A percentile compares a stretch with the other conserved stretches of the same genome.
These are phyloP conservation scores for Salix viminalis DNA, from an alignment of 345 rosid species.

Conservation along the genomic window DNA sequence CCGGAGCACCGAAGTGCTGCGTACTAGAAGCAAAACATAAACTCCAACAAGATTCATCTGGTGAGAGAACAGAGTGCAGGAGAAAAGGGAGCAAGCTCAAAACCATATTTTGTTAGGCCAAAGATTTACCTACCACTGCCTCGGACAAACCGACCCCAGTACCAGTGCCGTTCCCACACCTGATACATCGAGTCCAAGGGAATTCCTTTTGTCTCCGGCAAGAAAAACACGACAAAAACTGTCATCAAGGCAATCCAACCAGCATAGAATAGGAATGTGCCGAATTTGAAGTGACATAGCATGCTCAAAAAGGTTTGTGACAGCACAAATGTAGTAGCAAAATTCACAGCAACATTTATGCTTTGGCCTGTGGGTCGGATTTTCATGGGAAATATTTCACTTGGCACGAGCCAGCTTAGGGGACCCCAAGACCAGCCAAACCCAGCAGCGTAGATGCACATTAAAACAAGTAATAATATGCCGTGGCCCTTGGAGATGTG, in stretches of 20 bases:
- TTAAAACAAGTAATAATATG: slow-evolving; percentile 37
- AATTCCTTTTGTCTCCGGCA: slow-evolving; percentile 66
- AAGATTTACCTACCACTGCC: background rate
- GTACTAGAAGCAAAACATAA: too few species aligned
- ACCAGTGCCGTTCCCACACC: slow-evolving; percentile 66
- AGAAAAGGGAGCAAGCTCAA: too few species aligned
- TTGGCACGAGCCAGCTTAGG: slow-evolving; percentile 53
- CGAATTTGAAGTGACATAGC: slow-evolving; percentile 62
- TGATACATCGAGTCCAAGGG: slow-evolving; percentile 51
- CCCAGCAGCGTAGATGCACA: slow-evolving; percentile 60
- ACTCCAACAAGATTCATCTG: too few species aligned
- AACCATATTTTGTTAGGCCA: background rate
- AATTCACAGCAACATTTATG: slow-evolving; percentile 48
- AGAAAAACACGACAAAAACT: slow-evolving; percentile 36
- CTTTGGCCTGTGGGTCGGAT: slow-evolving; percentile 61
- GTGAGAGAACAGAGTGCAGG: too few species aligned
- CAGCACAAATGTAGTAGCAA: slow-evolving; percentile 44
- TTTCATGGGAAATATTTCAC: slow-evolving; percentile 66
- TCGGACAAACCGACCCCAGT: slow-evolving; percentile 45
- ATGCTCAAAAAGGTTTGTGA: slow-evolving; percentile 57
- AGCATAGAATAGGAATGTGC: slow-evolving; percentile 53
- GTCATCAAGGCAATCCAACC: slow-evolving; percentile 60
- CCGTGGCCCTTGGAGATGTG: slow-evolving; percentile 39
- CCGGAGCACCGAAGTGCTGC: too few species aligned
- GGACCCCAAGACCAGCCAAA: slow-evolving; percentile 84